Evolutionary conservation across 768 basidiomycete genomes (phyloP).

Genomic region (Baorangia bicolor): DNA sequence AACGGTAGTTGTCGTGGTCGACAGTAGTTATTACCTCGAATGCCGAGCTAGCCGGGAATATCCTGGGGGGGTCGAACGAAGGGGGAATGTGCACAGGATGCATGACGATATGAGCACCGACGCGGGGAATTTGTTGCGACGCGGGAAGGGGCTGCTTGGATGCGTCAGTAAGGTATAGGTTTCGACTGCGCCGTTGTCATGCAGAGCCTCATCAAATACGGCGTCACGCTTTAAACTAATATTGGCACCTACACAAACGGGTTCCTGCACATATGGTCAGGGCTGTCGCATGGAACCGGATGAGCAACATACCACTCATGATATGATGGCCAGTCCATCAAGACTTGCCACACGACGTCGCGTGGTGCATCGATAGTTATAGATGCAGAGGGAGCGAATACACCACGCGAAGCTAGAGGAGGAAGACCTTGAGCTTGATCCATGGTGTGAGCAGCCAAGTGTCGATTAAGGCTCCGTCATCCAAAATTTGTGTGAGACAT

Average conservation of each 20-base stretch:
- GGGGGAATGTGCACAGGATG: constrained; percentile 59
- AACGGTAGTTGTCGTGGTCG: constrained; percentile 53
- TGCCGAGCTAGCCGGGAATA: constrained; percentile 38
- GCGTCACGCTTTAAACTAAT: not conserved
- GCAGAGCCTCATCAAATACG: not conserved
- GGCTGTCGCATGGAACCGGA: not conserved
- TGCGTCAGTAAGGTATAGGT: constrained; percentile 45
- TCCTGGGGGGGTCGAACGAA: constrained; percentile 41
- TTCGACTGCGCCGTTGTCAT: constrained; percentile 39
- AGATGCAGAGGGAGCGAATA: constrained; percentile 48
- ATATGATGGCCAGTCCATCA: constrained; percentile 63
- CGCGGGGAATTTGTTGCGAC: constrained; percentile 48
- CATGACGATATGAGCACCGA: constrained; percentile 49
- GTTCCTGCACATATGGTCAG: constrained; percentile 47
- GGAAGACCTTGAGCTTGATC: constrained; percentile 32
- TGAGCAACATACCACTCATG: constrained; percentile 51
- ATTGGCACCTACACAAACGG: constrained; percentile 57
- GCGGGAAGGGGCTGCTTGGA: constrained; percentile 37
- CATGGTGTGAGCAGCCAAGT: not conserved
- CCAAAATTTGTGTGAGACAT: not conserved
- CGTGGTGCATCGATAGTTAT: constrained; percentile 58
- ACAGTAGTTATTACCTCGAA: constrained; percentile 48
- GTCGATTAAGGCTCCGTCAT: no score
- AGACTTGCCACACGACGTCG: constrained; percentile 58
- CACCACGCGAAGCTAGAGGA: constrained; percentile 38